phyloP scores from a whole-genome alignment of 495 filamentous ascomycete species.

The Bacidia gigantensis region DNA sequence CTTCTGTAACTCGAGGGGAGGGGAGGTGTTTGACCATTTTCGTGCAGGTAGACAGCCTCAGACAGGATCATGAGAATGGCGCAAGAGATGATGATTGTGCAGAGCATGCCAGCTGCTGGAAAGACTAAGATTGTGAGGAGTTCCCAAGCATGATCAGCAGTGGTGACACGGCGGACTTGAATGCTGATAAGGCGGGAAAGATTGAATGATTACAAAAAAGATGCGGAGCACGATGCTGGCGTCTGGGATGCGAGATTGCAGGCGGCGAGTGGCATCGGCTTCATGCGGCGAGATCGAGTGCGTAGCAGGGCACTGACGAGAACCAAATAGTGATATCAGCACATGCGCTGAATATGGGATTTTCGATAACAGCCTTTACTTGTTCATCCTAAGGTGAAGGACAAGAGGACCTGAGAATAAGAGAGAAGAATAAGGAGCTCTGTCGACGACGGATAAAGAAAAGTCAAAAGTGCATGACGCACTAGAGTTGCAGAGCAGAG shows the following conservation, averaged over 20 bases:
- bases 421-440: background rate
- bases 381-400: too few relatives aligned
- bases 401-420: too few relatives aligned
- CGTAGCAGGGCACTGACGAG: background rate
- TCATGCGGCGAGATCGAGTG: background rate
- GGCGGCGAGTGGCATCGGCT: background rate
- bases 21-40: background rate
- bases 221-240: background rate
- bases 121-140: background rate
- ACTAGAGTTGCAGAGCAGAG: too few relatives aligned
- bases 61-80: slow-evolving; percentile 1
- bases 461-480: background rate
- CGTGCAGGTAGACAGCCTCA: background rate
- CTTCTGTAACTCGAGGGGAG: background rate
- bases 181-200: background rate
- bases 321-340: background rate
- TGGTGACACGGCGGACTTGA: background rate
- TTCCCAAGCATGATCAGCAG: background rate
- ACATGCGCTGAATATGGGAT: background rate
- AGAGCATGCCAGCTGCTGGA: background rate
- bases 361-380: too few relatives aligned
- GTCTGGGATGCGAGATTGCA: background rate
- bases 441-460: background rate
- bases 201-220: background rate
- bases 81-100: slow-evolving; percentile 2